Evolutionary conservation across 2,329 filamentous ascomycete species (phyloP).

Genomic region (Knufia fluminis): DNA sequence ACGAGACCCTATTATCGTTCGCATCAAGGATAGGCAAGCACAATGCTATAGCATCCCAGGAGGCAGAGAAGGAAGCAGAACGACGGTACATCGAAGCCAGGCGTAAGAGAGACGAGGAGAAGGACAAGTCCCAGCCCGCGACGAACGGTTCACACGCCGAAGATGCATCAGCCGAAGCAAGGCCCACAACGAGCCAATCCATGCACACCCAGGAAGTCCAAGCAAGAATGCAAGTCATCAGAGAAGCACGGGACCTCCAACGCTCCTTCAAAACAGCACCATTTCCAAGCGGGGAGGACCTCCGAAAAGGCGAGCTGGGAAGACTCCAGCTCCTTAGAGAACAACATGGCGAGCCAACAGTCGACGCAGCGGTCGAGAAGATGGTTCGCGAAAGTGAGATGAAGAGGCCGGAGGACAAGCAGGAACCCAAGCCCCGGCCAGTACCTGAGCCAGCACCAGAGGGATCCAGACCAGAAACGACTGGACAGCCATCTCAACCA

Average conservation of each 20-base stretch:
- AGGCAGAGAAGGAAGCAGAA: constrained; percentile 29
- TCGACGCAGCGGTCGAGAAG: constrained; percentile 35
- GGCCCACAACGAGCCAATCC: constrained; percentile 9
- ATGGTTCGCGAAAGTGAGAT: constrained; percentile 39
- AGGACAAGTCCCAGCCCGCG: constrained; percentile 1
- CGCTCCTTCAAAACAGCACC: constrained; percentile 35
- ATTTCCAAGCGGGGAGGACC: constrained; percentile 37
- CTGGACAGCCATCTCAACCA: constrained; percentile 14
- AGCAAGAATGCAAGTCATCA: constrained; percentile 31
- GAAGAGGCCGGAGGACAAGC: constrained; percentile 29
- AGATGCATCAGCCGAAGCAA: neutral
- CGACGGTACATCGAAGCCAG: constrained; percentile 15
- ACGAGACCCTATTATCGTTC: constrained; percentile 35
- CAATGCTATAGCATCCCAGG: constrained; percentile 36
- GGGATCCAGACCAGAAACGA: constrained; percentile 20
- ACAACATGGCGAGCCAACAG: constrained; percentile 45
- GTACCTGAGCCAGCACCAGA: constrained; percentile 32
- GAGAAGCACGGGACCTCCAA: constrained; percentile 28
- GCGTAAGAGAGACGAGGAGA: constrained; percentile 13
- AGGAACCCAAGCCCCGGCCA: constrained; percentile 27
- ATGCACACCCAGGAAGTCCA: constrained; percentile 2
- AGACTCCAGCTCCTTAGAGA: constrained; percentile 35
- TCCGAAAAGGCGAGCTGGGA: constrained; percentile 38
- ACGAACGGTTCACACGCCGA: neutral
- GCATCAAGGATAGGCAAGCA: constrained; percentile 40